phyloP scores from a whole-genome alignment of 345 rosid genomes.

The Anastatica hierochuntica region DNA sequence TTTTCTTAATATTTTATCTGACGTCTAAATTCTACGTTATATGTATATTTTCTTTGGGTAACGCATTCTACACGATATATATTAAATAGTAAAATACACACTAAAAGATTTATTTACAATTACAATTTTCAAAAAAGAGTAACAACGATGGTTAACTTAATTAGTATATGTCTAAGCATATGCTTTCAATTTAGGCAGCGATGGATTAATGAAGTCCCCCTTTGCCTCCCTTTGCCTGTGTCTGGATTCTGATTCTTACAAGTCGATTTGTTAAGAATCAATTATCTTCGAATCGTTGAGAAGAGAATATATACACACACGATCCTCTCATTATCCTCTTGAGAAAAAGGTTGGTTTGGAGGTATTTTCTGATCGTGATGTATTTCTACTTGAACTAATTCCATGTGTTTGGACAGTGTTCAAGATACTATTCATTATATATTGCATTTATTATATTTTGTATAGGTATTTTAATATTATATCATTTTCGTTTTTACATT shows the following conservation, averaged over 20 bases:
- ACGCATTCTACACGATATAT: too few species aligned
- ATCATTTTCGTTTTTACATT: too few species aligned
- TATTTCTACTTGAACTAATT: conserved; percentile 27
- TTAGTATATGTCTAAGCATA: conserved; percentile 27
- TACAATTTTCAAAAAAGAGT: background rate
- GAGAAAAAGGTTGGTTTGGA: conserved; percentile 12
- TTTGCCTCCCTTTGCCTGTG: background rate
- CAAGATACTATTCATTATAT: conserved; percentile 16
- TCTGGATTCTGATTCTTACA: conserved; percentile 21
- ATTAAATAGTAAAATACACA: background rate
- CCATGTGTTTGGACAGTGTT: conserved; percentile 19
- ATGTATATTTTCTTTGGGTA: background rate
- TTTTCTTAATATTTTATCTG: background rate
- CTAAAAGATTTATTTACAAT: background rate
- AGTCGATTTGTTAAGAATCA: conserved; percentile 12
- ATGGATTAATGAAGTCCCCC: conserved; percentile 14
- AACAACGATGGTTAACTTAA: conserved; percentile 10
- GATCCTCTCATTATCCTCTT: conserved; percentile 7
- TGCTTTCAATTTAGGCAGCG: conserved; percentile 16
- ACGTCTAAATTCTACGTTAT: too few species aligned
- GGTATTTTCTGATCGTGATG: conserved; percentile 17
- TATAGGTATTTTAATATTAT: too few species aligned
- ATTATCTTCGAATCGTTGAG: conserved; percentile 12
- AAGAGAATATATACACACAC: conserved; percentile 13
- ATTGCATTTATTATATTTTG: background rate